Base-by-base conservation (phyloP, 345 rosid genomes). In the Syzygium aqueum region DNA sequence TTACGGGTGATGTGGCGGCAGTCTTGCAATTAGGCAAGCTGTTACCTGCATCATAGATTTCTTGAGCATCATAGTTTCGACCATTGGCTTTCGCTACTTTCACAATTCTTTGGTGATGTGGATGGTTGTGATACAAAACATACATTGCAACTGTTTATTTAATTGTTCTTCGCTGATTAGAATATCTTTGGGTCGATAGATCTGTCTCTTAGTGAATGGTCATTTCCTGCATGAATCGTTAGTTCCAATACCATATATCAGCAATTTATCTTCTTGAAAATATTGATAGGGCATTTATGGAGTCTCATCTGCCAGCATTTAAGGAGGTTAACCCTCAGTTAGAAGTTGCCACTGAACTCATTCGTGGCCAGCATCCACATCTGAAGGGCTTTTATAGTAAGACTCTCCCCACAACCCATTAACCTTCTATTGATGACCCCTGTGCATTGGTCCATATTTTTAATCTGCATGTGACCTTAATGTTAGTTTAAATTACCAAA, bases 321-420 rank as follows among this genome's bases (percentile, higher is more conserved):
- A 94, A 92, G 84, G 96, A 91, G 91, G 90, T 87, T 84, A 96
- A 95, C 88, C 97, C 99, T 85, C 98, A 96, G 87, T 91, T 96
- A 22, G 95, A 96, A 77, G 94, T 97, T 87, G 90, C 95, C 11
- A 90, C 94, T 3, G 99, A 97, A 90, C 95, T 93, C 51, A 90
- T 92, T 37, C 94, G 97, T 6, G 98, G 99, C 63, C 98, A 96
- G 82, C 99, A 94, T 94, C 99, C 98, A 57, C 91, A 84, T 85
- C 88, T 97, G 91, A 97, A 95, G 93, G 99, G 89, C 84, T 90
- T 94, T 27, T 97, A 95, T 92, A 93, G 98, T 97, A 93, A 90
- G 94, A 46, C 16, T n/a, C 33, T 51, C 51, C 63, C 27, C 54
- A 23, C 46, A n/a, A 16, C 25, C 80, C 40, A 46, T 28, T 23